Percentiles rank a stretch among this genome's conserved stretches.
phyloP scores from a whole-genome alignment of 2,329 filamentous ascomycete genomes.

The Ceratocystis papillata region DNA sequence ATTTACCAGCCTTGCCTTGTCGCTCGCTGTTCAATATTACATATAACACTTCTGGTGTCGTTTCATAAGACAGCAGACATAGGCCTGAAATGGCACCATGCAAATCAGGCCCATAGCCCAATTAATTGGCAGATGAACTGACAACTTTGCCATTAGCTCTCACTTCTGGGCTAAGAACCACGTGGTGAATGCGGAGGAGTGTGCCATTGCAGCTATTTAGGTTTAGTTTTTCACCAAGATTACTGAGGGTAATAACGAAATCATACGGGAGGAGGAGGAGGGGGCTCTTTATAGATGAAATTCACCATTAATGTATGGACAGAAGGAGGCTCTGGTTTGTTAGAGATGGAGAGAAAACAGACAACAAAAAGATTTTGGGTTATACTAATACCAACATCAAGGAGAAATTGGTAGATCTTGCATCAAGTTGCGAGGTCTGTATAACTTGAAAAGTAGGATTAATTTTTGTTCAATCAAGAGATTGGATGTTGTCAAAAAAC shows the following conservation, averaged over 20 bases:
- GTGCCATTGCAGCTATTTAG: constrained; percentile 2
- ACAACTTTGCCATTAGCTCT: constrained; percentile 8
- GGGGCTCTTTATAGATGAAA: neutral
- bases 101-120: constrained; percentile 10
- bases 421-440: neutral
- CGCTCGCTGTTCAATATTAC: neutral
- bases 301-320: neutral
- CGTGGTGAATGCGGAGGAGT: constrained; percentile 1
- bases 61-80: constrained; percentile 18
- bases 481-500: neutral
- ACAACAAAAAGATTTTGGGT: neutral
- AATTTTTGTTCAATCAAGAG: neutral
- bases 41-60: neutral
- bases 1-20: neutral
- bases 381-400: neutral
- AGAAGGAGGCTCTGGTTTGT: neutral
- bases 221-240: neutral
- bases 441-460: neutral
- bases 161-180: constrained; percentile 13
- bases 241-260: neutral
- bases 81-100: constrained; percentile 16
- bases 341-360: neutral
- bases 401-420: neutral
- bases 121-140: constrained; percentile 4
- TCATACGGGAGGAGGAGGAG: constrained; percentile 3